Base-by-base conservation (phyloP, 805 yeast genomes). In the Kuraishia borneana region DNA sequence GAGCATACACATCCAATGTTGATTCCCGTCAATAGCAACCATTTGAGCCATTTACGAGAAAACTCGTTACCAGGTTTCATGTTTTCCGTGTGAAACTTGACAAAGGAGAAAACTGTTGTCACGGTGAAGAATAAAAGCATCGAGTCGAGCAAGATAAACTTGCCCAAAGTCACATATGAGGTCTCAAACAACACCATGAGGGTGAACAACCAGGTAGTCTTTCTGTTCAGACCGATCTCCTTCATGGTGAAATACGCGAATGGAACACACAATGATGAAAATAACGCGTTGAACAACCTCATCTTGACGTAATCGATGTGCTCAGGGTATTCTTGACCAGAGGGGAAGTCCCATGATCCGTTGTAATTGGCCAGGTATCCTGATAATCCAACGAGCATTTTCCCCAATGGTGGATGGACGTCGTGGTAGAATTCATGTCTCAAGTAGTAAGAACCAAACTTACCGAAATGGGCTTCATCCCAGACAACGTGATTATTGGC, bases 391-490 rank as follows among this genome's bases (percentile, higher is more conserved):
- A 81, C 76, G 33, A 83, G 60, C 78, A 83, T 73, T 48, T 83
- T 83, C 7, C 92, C 94, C 45, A 83, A 63, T 1, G 94, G 94
- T 16, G 94, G 94, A 50, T 83, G 94, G 21, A 83, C 94, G 58
- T 83, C 94, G 46, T 76, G 84, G 48, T 83, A 83, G 50, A 82
- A 81, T 47, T 82, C 87, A 48, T 77, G 85, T 53, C 77, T 70
- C 42, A 81, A 59, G 54, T 83, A 83, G 47, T 81, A 76, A 3
- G 89, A 77, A 30, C 94, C 94, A 52, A 83, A 83, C 52, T 80
- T 81, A 29, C 92, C 94, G 56, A 89, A 89, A 62, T 88, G 96
- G 27, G 96, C 96, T 54, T 87, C 96, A 60, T 87, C 96, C 96
- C 96, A 88, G 18, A 92, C 92, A 21, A 92, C 96, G 36, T 70